Evolutionary conservation across 2,329 filamentous ascomycete genomes (phyloP).

Genomic region (Exserohilum rostratum): DNA sequence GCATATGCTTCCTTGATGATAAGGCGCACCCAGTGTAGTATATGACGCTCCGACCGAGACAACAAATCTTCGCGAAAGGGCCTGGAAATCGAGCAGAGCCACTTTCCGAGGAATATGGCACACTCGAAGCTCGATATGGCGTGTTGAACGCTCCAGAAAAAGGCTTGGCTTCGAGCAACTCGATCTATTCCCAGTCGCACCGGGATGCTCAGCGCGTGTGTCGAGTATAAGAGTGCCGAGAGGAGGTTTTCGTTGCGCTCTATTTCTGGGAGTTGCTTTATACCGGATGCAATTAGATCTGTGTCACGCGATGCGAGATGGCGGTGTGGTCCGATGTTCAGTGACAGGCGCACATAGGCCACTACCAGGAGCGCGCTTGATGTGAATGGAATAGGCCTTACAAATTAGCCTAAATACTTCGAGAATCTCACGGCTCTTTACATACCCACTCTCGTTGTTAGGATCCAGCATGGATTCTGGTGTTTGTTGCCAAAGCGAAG

Average conservation of each 20-base stretch:
- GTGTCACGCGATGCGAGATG: slow-evolving; percentile 55
- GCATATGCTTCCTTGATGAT: slow-evolving; percentile 54
- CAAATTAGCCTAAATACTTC: background rate
- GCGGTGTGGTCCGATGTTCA: slow-evolving; percentile 54
- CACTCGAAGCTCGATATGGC: slow-evolving; percentile 62
- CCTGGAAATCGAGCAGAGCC: slow-evolving; percentile 46
- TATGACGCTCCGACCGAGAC: slow-evolving; percentile 49
- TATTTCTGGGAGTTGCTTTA: slow-evolving; percentile 49
- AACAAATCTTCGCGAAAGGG: slow-evolving; percentile 22
- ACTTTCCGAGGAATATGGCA: slow-evolving; percentile 61
- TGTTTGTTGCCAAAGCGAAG: slow-evolving; percentile 43
- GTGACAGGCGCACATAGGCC: slow-evolving; percentile 56
- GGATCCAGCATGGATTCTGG: slow-evolving; percentile 46
- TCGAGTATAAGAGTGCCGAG: slow-evolving; percentile 59
- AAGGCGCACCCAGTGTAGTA: slow-evolving; percentile 56
- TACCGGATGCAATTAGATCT: slow-evolving; percentile 47
- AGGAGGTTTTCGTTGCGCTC: slow-evolving; percentile 57
- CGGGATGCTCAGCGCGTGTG: slow-evolving; percentile 62
- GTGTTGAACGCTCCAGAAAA: slow-evolving; percentile 65
- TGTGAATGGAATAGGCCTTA: slow-evolving; percentile 46
- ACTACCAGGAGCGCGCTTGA: slow-evolving; percentile 56
- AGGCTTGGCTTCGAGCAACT: slow-evolving; percentile 61
- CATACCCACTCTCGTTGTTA: slow-evolving; percentile 41
- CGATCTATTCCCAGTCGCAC: slow-evolving; percentile 62
- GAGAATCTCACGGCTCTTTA: too few species aligned